Evolutionary conservation across 2,329 filamentous ascomycete genomes (phyloP), one percentile per base, ranked within the genome.

Genomic region (Graphilbum ipis-grandicollis): DNA sequence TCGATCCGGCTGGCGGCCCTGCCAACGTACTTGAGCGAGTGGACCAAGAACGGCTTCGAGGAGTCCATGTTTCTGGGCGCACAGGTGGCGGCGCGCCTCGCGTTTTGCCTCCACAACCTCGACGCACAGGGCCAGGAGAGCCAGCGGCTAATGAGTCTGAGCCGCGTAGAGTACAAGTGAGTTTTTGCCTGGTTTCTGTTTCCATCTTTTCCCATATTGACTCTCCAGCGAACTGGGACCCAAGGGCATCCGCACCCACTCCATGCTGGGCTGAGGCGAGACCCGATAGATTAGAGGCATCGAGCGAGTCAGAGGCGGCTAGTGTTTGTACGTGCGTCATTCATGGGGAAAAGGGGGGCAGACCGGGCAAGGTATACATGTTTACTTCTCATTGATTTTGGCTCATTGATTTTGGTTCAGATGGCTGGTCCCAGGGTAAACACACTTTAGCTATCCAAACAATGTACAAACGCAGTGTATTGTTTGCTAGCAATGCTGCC

Each of bases 1-100:
- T 78, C 71, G 35, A 86, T 93, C 60, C 88, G 83, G 63, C 64
- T 74, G 21, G 73, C 82, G 21, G 71, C 74, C 45, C 65, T 82
- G 46, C 85, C 86, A 1, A 79, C 82, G 37, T 93, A 94, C 55
- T 79, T 93, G 46, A 72, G 79, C 10, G 86, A 93, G 55, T 94
- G 85, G 84, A 84, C 84, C 52, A 86, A 80, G 57, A 71, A 75
- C 44, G 65, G 71, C 39, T 68, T 71, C 50, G 86, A 94, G 50
- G 86, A 94, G 56, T 74, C 80, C 34, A 73, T 76, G 50, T 93
- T 94, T 57, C 62, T 94, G 7, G 86, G 86, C 10, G 81, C 83
- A 3, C 83, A 93, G 56, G 79, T 93, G 23, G 83, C 81, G 2
- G 84, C 81, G 2, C 56, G 69, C 17, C 59, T 73, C 37, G 68